Evolutionary conservation across 208 protist genomes (phyloP), one percentile per base, ranked within the genome.

Genomic region (Trypanosoma boissoni): DNA sequence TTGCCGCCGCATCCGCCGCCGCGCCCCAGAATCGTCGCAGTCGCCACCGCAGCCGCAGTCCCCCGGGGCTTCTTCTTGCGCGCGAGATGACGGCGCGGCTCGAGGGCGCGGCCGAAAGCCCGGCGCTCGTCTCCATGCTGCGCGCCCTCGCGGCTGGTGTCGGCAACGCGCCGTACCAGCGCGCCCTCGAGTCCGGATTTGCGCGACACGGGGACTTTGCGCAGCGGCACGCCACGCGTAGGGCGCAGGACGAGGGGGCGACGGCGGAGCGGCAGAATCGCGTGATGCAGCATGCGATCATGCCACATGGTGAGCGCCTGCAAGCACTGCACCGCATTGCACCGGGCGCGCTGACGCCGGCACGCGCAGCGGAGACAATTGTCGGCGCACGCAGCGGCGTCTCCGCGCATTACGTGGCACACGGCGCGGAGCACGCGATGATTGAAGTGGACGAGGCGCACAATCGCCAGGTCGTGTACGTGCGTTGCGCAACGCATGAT

Each of bases 201-300:
- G 18, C 80, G 18, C 57, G 54, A 4, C 84, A 86, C 48, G 56
- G 81, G 9, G 58, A 81, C n/a, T 80, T 85, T 53, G 79, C 80
- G 16, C 43, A 61, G 14, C 70, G 76, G 31, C 58, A 56, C 2
- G 55, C 46, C 14, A 75, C 59, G 32, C 81, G 83, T 21, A 56
- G 81, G 32, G 88, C 91, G 60, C 76, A 57, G 27, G 70, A 76
- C 0, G 88, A 89, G 49, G 82, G 86, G 46, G 76, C 78, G 1
- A 86, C 80, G 2, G 78, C 79, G 42, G 88, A 91, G 58, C 82
- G 78, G 18, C 88, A 94, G 59, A 94, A 94, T 57, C 78, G 84
- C 1, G 81, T 94, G 36, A 83, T 94, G 83, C 84, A 88, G 53
- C 81, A 89, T 28, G 83, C 88, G 5, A 31, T 91, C 0, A 60